A percentile compares a stretch with the other conserved stretches of the same genome.
phyloP scores from a whole-genome alignment of 495 filamentous ascomycete species.

The Aspergillus sclerotioniger region DNA sequence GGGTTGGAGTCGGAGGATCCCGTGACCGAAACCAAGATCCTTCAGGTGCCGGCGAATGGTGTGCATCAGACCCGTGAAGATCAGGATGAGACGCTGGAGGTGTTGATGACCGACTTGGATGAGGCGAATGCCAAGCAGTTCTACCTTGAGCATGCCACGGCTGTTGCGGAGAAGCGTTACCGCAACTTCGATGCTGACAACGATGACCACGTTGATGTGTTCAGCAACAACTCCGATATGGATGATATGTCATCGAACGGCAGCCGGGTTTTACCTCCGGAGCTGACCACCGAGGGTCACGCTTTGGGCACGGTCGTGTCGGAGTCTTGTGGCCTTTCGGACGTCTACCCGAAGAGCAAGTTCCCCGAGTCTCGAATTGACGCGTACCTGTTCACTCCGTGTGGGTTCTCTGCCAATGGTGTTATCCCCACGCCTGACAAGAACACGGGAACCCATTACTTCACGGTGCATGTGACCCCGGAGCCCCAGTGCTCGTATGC shows the following conservation, averaged over 20 bases:
- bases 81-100: slow-evolving; percentile 90
- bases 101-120: slow-evolving; percentile 98
- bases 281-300: slow-evolving; percentile 88
- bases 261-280: slow-evolving; percentile 61
- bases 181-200: slow-evolving; percentile 47
- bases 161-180: slow-evolving; percentile 78
- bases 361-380: slow-evolving; percentile 95
- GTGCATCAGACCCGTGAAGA: slow-evolving; percentile 41
- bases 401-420: slow-evolving; percentile 97
- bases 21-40: slow-evolving; percentile 67
- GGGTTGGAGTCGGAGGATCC: slow-evolving; percentile 42
- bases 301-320: slow-evolving; percentile 91
- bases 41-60: slow-evolving; percentile 47
- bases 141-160: slow-evolving; percentile 89
- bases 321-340: slow-evolving; percentile 82
- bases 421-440: slow-evolving; percentile 80
- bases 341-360: slow-evolving; percentile 79
- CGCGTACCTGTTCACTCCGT: slow-evolving; percentile 94
- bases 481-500: slow-evolving; percentile 98
- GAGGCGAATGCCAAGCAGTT: slow-evolving; percentile 92
- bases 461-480: slow-evolving; percentile 98
- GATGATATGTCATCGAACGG: slow-evolving; percentile 55
- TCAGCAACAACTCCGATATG: slow-evolving; percentile 72
- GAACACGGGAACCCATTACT: slow-evolving; percentile 77
- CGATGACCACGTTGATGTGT: slow-evolving; percentile 70